Conservation (phyloP, 169 alveolate species). For the Eimeria acervulina region DNA sequence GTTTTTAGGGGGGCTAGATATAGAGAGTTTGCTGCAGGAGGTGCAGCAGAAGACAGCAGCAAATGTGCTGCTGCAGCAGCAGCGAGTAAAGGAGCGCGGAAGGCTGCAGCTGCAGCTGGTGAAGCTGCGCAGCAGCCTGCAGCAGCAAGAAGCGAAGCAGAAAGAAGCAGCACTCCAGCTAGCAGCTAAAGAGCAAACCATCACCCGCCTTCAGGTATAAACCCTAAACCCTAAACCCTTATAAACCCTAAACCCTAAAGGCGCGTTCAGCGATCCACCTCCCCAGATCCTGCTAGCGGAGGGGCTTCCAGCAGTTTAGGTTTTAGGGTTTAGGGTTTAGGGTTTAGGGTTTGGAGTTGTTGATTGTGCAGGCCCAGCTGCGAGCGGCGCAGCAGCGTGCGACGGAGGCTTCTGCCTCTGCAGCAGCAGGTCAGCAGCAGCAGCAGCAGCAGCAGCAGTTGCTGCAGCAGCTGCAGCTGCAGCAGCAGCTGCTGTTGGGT, state of each 20-base stretch:
- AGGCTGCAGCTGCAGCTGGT: not conserved
- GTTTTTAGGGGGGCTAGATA: not conserved
- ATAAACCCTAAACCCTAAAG: not conserved
- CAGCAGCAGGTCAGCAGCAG: not conserved
- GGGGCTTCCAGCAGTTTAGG: too few species aligned
- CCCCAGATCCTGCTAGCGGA: too few species aligned
- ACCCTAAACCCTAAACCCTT: not conserved
- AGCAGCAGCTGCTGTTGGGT: too few species aligned
- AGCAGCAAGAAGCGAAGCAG: not conserved
- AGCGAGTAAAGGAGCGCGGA: not conserved
- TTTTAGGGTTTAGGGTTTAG: not conserved
- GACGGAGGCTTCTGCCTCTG: not conserved
- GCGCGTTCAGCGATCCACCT: too few species aligned
- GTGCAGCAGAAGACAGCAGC: slow-evolving; percentile 28
- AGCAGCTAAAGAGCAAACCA: slow-evolving; percentile 3
- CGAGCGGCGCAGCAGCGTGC: too few species aligned
- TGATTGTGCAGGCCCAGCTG: too few species aligned
- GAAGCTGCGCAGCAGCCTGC: not conserved
- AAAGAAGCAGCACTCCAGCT: not conserved
- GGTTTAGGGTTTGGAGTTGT: not conserved
- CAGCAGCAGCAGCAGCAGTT: too few species aligned
- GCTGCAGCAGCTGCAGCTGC: too few species aligned
- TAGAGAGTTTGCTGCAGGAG: not conserved
- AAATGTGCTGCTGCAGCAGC: slow-evolving; percentile 16
- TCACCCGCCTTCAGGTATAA: not conserved